Evolutionary conservation across 192 early-diverging fungal species (phyloP).

Genomic region (Tieghemiomyces parasiticus): DNA sequence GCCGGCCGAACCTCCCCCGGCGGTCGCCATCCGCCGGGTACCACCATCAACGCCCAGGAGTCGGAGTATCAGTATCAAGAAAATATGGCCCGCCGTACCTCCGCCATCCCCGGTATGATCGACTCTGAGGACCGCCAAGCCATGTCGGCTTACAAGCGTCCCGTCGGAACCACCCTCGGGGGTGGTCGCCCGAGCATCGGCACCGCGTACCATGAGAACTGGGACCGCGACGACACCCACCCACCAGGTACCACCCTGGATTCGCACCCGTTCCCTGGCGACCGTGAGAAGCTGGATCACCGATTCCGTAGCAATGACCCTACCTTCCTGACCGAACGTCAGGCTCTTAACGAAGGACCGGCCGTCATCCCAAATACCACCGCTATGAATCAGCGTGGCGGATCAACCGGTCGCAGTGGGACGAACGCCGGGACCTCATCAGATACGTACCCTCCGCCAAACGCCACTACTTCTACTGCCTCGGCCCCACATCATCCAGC

Average conservation of each 20-base stretch:
- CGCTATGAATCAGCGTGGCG: too few species aligned
- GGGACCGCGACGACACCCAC: neutral
- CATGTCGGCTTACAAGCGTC: neutral
- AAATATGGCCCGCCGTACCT: neutral
- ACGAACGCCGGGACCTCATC: too few species aligned
- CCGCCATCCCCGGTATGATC: neutral
- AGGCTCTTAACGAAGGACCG: too few species aligned
- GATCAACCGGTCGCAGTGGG: too few species aligned
- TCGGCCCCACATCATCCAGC: too few species aligned
- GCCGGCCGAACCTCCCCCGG: too few species aligned
- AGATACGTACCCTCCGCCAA: too few species aligned
- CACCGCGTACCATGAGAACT: neutral
- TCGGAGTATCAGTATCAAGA: neutral
- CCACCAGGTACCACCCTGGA: slow-evolving; percentile 2
- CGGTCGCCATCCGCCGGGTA: neutral
- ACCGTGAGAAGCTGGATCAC: too few species aligned
- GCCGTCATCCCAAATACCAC: too few species aligned
- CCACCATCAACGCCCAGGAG: neutral
- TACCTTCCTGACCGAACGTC: too few species aligned
- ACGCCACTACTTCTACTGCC: too few species aligned
- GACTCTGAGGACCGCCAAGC: neutral
- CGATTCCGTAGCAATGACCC: too few species aligned
- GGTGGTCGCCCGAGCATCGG: neutral
- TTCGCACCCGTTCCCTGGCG: slow-evolving; percentile 3
- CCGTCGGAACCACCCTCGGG: neutral